These are phyloP conservation scores for Telopea speciosissima DNA, from an alignment of 177 flowering plant genomes.

Conservation along the genomic window DNA sequence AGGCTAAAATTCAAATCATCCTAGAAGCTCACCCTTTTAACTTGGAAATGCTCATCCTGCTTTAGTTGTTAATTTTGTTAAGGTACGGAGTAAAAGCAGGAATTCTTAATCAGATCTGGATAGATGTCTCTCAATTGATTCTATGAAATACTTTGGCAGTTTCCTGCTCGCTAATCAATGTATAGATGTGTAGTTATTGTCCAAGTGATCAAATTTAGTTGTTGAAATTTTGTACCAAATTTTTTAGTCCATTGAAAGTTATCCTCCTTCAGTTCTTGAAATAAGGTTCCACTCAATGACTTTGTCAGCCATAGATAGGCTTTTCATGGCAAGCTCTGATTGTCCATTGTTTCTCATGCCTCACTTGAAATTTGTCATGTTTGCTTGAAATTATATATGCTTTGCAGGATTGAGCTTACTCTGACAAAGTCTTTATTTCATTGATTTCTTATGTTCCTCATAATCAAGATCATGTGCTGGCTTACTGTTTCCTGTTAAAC, in stretches of 20 bases:
- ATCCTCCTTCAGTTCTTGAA: neutral
- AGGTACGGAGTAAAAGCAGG: conserved; percentile 1
- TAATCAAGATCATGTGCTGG: neutral
- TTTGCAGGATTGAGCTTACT: too few species aligned
- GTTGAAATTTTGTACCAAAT: conserved; percentile 2
- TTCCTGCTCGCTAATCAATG: conserved; percentile 4
- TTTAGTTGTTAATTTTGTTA: conserved; percentile 3
- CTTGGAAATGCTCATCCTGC: neutral
- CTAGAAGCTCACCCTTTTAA: neutral
- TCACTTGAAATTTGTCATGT: too few species aligned
- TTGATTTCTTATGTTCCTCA: neutral
- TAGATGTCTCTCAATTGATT: neutral
- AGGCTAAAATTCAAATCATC: neutral
- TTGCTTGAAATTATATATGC: too few species aligned
- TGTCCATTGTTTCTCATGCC: too few species aligned
- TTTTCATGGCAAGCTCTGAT: too few species aligned
- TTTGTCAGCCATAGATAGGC: too few species aligned
- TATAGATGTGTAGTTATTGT: conserved; percentile 11
- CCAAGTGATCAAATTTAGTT: neutral
- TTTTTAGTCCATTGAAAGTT: neutral
- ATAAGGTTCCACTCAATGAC: neutral
- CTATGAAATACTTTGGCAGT: neutral
- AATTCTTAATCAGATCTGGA: neutral
- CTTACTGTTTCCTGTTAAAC: neutral
- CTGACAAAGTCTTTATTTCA: too few species aligned